These are phyloP conservation scores for Gonapodya prolifera DNA, from an alignment of 192 early-diverging fungal species.

Conservation along the genomic window DNA sequence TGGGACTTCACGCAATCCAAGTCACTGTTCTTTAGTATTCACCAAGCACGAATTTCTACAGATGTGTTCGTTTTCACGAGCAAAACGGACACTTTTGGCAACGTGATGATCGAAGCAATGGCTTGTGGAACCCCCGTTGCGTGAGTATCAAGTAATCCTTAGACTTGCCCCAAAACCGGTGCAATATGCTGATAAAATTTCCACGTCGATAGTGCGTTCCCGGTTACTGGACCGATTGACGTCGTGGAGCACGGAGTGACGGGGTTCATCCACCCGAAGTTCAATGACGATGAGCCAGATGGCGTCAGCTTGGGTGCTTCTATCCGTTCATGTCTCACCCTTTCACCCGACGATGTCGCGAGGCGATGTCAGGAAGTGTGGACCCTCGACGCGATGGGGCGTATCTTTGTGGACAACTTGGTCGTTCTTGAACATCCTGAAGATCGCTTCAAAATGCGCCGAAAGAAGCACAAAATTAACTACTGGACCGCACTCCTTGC, in stretches of 20 bases:
- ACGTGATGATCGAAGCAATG: slow-evolving; percentile 7
- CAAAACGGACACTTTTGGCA: slow-evolving; percentile 6
- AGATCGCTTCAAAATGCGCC: neutral
- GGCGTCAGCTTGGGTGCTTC: neutral
- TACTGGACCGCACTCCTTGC: neutral
- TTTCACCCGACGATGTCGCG: neutral
- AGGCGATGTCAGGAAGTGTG: neutral
- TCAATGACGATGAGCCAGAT: neutral
- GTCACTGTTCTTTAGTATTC: too few relatives aligned
- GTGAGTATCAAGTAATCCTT: neutral
- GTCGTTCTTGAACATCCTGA: neutral
- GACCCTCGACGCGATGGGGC: slow-evolving; percentile 2
- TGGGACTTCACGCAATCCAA: neutral
- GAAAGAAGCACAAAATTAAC: neutral
- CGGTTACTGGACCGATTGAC: neutral
- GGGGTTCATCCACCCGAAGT: slow-evolving; percentile 2
- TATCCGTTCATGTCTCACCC: neutral
- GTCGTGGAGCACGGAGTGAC: slow-evolving; percentile 1
- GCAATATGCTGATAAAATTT: neutral
- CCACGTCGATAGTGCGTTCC: neutral
- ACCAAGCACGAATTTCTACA: neutral
- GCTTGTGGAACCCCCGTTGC: slow-evolving; percentile 5
- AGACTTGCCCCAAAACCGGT: neutral
- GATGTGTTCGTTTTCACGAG: neutral
- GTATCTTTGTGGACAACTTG: slow-evolving; percentile 3